These are phyloP conservation scores for Inonotus hispidus DNA, from an alignment of 1,284 basidiomycete species.

Conservation along the genomic window DNA sequence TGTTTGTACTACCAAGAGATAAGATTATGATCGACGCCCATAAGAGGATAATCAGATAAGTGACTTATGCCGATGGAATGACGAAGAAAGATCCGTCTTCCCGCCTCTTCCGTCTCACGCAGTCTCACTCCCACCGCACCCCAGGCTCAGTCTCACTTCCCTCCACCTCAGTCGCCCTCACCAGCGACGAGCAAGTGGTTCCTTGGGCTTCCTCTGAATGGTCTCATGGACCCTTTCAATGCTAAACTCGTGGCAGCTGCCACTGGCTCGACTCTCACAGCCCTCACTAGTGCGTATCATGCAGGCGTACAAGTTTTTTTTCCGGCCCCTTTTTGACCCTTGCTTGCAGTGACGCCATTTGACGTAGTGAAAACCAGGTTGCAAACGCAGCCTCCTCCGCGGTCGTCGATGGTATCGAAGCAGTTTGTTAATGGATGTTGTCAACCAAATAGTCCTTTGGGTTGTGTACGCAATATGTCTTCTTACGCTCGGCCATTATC, in stretches of 20 bases:
- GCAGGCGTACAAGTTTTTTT: background rate
- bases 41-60: constrained; percentile 1
- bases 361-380: constrained; percentile 93
- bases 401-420: constrained; percentile 43
- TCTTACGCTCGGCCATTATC: constrained; percentile 51
- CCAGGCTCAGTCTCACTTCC: background rate
- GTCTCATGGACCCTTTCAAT: constrained; percentile 60
- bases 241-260: constrained; percentile 81
- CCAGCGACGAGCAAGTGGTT: background rate
- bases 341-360: constrained; percentile 81
- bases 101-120: background rate
- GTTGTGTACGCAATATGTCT: constrained; percentile 74
- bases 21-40: background rate
- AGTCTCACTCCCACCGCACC: background rate
- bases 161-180: background rate
- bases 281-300: constrained; percentile 65
- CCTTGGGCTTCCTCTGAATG: background rate
- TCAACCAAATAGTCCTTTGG: constrained; percentile 47
- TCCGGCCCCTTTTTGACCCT: constrained; percentile 14
- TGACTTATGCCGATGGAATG: background rate
- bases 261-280: constrained; percentile 76
- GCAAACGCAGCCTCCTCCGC: constrained; percentile 65
- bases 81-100: background rate
- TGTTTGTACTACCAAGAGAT: background rate
- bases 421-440: constrained; percentile 57